phyloP scores from a whole-genome alignment of 805 yeast species.

The Komagataella populi region DNA sequence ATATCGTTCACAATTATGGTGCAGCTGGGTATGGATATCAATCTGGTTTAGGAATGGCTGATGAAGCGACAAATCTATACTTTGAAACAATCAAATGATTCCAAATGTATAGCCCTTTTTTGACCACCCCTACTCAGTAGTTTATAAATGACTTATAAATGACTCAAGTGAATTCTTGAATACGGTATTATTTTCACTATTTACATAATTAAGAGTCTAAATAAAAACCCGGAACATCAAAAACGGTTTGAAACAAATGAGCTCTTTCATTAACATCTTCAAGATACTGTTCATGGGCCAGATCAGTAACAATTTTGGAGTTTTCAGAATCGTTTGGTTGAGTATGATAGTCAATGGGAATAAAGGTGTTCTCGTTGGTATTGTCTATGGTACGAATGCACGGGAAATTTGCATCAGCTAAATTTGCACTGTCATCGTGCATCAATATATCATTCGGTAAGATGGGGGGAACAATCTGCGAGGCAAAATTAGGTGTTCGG shows the following conservation, averaged over 20 bases:
- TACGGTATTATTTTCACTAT: background rate
- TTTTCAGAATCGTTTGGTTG: background rate
- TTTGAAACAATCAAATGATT: background rate
- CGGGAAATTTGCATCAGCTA: background rate
- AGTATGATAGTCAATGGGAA: background rate
- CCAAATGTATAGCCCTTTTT: background rate
- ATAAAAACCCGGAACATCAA: background rate
- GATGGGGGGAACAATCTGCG: background rate
- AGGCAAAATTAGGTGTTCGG: background rate
- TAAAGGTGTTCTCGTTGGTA: background rate
- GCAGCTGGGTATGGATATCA: constrained; percentile 56
- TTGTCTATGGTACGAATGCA: background rate
- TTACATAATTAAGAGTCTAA: background rate
- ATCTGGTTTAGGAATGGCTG: constrained; percentile 50
- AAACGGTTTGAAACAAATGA: background rate
- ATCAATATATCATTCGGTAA: background rate
- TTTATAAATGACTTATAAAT: too few species aligned
- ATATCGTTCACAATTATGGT: constrained; percentile 60
- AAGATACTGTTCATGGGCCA: background rate
- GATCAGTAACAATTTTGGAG: background rate
- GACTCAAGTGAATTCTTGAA: too few species aligned
- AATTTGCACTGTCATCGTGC: background rate
- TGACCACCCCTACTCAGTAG: background rate
- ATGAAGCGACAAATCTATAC: constrained; percentile 17
- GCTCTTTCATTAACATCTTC: background rate